Conservation (phyloP, 2,329 filamentous ascomycete genomes). For the Cucurbitaria berberidis region DNA sequence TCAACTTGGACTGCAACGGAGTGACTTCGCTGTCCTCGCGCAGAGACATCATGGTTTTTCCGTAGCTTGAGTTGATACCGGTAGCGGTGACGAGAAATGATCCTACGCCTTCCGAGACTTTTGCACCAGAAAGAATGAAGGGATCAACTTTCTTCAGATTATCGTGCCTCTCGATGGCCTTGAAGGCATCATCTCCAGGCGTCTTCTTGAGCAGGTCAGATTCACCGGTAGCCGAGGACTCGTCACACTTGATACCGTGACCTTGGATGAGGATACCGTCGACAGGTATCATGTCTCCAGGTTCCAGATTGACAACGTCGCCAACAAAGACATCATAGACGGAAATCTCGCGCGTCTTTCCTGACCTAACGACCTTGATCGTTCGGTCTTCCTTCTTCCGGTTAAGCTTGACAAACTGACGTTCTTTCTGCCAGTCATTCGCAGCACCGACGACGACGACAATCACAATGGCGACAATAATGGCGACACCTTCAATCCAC, state of each 20-base stretch:
- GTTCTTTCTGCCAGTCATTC: constrained; percentile 83
- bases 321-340: constrained; percentile 72
- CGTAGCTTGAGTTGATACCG: constrained; percentile 75
- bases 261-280: constrained; percentile 73
- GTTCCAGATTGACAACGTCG: constrained; percentile 73
- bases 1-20: constrained; percentile 78
- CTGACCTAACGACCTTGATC: constrained; percentile 79
- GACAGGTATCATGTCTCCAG: constrained; percentile 73
- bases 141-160: constrained; percentile 73
- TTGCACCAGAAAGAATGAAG: constrained; percentile 86
- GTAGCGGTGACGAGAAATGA: constrained; percentile 77
- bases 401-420: constrained; percentile 80
- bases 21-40: constrained; percentile 79
- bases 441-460: constrained; percentile 78
- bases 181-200: constrained; percentile 68
- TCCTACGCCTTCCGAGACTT: constrained; percentile 77
- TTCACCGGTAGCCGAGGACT: constrained; percentile 76
- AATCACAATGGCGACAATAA: constrained; percentile 76
- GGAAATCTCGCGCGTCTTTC: constrained; percentile 68
- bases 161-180: constrained; percentile 67
- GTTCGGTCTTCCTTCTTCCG: constrained; percentile 77
- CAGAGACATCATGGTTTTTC: constrained; percentile 79
- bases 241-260: constrained; percentile 72
- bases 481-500: constrained; percentile 83
- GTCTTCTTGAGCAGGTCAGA: constrained; percentile 75